These are phyloP conservation scores for Pouteria campechiana DNA, from an alignment of 179 eudicot species.

Conservation along the genomic window DNA sequence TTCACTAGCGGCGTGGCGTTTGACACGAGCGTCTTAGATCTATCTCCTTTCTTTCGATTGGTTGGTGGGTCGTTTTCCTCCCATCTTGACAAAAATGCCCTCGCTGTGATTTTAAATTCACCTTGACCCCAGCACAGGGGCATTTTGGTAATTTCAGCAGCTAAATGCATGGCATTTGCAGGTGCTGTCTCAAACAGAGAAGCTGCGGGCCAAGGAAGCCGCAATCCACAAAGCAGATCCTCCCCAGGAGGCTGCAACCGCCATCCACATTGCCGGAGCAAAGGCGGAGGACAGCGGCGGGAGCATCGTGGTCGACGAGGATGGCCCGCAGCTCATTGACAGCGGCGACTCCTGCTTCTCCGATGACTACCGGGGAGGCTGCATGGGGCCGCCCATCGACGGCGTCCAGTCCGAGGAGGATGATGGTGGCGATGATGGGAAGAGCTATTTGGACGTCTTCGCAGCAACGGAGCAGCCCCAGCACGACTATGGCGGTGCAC, in stretches of 20 bases:
- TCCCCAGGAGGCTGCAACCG: slow-evolving; percentile 5
- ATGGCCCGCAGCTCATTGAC: slow-evolving; percentile 38
- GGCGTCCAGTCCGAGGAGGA: slow-evolving; percentile 26
- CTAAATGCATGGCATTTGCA: slow-evolving; percentile 3
- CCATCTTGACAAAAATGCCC: no score
- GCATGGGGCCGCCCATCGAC: slow-evolving; percentile 2
- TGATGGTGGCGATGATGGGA: slow-evolving; percentile 24
- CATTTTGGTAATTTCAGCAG: not conserved
- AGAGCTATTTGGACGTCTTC: slow-evolving; percentile 18
- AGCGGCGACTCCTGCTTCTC: slow-evolving; percentile 49
- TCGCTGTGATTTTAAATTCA: slow-evolving; percentile 6
- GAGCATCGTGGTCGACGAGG: slow-evolving; percentile 41
- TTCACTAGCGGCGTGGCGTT: no score
- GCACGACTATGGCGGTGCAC: slow-evolving; percentile 16
- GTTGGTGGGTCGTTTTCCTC: no score
- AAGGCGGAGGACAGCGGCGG: slow-evolving; percentile 44
- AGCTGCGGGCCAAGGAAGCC: slow-evolving; percentile 27
- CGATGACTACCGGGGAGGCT: slow-evolving; percentile 11
- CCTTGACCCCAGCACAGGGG: not conserved
- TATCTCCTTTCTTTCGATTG: no score
- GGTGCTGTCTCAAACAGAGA: slow-evolving; percentile 39
- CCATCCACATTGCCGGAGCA: not conserved
- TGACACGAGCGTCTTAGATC: no score
- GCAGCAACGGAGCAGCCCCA: slow-evolving; percentile 9
- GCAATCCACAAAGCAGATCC: slow-evolving; percentile 12